Evolutionary conservation across 371 early-diverging fungal species (phyloP).

Genomic region (Syncephalis fuscata): DNA sequence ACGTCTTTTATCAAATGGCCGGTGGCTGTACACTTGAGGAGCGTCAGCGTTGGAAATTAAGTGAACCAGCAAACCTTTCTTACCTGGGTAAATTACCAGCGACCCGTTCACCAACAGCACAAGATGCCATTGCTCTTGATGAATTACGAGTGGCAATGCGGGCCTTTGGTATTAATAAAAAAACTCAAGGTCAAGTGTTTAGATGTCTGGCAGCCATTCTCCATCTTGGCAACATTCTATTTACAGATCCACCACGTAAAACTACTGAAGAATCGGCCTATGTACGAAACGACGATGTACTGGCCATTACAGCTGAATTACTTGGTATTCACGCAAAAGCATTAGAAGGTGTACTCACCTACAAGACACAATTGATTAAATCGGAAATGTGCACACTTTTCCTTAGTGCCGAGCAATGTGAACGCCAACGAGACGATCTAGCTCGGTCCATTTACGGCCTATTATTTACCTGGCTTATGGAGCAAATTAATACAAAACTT

Average conservation of each 20-base stretch:
- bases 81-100: neutral
- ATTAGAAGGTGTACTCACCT: constrained; percentile 47
- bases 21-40: constrained; percentile 39
- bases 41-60: neutral
- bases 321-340: constrained; percentile 67
- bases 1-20: constrained; percentile 78
- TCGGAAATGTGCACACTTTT: constrained; percentile 68
- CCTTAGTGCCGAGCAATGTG: constrained; percentile 43
- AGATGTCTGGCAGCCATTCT: constrained; percentile 79
- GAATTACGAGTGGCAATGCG: constrained; percentile 60
- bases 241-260: constrained; percentile 41
- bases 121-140: constrained; percentile 29
- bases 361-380: constrained; percentile 39
- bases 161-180: constrained; percentile 58
- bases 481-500: constrained; percentile 65
- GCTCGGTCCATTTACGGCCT: constrained; percentile 63
- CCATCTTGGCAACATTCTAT: constrained; percentile 78
- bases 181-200: constrained; percentile 64
- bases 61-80: neutral
- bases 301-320: constrained; percentile 68
- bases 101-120: neutral
- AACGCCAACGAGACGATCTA: constrained; percentile 58
- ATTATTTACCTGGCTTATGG: constrained; percentile 75
- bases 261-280: constrained; percentile 51
- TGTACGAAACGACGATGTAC: constrained; percentile 51